Evolutionary conservation across 2,329 filamentous ascomycete genomes (phyloP).

Genomic region (Epichloe sibirici): DNA sequence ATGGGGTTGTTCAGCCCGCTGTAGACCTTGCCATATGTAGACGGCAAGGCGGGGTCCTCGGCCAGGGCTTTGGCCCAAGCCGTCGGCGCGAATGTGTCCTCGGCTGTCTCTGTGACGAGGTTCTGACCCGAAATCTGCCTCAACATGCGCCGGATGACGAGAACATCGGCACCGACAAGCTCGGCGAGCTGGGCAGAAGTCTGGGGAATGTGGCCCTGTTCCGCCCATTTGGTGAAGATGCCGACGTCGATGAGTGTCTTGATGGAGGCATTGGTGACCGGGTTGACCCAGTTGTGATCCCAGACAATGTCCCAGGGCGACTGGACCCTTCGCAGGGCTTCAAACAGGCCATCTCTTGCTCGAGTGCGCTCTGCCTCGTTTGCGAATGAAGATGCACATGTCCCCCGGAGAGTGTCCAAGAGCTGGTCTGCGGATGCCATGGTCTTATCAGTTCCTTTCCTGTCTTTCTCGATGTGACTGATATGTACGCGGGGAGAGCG

Average conservation of each 20-base stretch:
- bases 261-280: conserved; percentile 20
- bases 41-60: conserved; percentile 16
- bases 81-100: conserved; percentile 23
- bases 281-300: conserved; percentile 24
- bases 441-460: not conserved
- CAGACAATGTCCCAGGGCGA: conserved; percentile 27
- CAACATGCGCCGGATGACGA: conserved; percentile 24
- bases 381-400: conserved; percentile 17
- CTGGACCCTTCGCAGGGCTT: conserved; percentile 20
- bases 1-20: conserved; percentile 20
- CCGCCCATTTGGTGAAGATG: conserved; percentile 24
- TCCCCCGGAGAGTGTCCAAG: conserved; percentile 13
- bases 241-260: conserved; percentile 26
- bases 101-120: conserved; percentile 20
- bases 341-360: conserved; percentile 19
- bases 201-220: conserved; percentile 16
- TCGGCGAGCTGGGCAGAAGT: conserved; percentile 20
- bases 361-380: conserved; percentile 21
- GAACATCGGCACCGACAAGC: conserved; percentile 20
- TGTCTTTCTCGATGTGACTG: not conserved
- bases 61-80: conserved; percentile 19
- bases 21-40: conserved; percentile 22
- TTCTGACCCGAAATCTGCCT: conserved; percentile 23
- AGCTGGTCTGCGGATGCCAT: conserved; percentile 17
- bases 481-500: not conserved